Conservation (phyloP, 2,329 filamentous ascomycete genomes). For the Emmonsia crescens region DNA sequence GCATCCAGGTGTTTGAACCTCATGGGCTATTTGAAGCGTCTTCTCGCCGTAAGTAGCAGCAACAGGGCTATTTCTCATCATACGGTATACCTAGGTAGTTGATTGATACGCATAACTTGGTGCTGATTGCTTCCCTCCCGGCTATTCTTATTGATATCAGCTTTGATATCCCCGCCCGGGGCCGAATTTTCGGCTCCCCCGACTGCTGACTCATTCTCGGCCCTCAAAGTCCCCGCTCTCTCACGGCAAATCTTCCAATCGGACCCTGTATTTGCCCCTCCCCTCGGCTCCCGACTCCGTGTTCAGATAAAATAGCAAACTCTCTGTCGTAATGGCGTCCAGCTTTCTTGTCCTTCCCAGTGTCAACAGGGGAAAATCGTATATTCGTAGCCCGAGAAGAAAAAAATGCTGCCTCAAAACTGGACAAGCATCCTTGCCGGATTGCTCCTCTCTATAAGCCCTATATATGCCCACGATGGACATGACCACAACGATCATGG, state of each 20-base stretch:
- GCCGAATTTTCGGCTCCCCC: not conserved
- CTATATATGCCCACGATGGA: slow-evolving; percentile 26
- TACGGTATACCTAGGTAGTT: too few relatives aligned
- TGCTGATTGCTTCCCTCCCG: too few relatives aligned
- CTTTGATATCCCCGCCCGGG: too few relatives aligned
- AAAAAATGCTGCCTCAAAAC: not conserved
- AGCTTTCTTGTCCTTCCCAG: not conserved
- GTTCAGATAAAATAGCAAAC: not conserved
- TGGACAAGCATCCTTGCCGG: slow-evolving; percentile 14
- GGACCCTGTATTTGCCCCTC: not conserved
- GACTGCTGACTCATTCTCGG: not conserved
- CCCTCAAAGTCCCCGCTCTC: not conserved
- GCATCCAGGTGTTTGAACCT: too few relatives aligned
- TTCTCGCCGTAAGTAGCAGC: too few relatives aligned
- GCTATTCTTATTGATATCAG: too few relatives aligned
- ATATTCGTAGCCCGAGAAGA: not conserved
- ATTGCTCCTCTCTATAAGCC: slow-evolving; percentile 25
- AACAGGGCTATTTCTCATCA: too few relatives aligned
- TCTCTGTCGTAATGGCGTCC: not conserved
- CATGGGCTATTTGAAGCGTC: too few relatives aligned
- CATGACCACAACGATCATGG: slow-evolving; percentile 31
- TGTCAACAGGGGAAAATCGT: not conserved
- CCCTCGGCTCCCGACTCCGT: not conserved
- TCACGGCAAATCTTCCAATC: not conserved
- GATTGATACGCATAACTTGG: too few relatives aligned